Base-by-base conservation (phyloP, 2,329 filamentous ascomycete genomes). In the Penicillium sp. region DNA sequence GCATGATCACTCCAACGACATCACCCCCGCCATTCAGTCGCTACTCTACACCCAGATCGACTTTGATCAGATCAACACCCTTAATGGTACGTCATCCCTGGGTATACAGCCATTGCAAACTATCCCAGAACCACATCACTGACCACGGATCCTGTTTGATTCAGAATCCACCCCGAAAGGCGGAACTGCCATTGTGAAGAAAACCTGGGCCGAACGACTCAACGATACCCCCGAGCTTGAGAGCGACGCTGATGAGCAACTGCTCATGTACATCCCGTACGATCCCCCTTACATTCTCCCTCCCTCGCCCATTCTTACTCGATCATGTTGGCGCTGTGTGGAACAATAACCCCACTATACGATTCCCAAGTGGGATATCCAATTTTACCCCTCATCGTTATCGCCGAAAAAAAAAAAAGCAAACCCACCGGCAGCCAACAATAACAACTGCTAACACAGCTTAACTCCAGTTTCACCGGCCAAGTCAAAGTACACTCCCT, bases 401-500 rank as follows among this genome's bases (percentile, higher is more conserved):
- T 56, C 49, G 43, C n/a, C 26, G 53, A 26, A 51, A 49, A 13
- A 55, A 45, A 51, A 49, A 13, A 55, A 45, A 18, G 9, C 50
- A 46, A 43, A 52, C 31, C 53, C 48, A 52, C 58, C 23, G 11
- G 18, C 19, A 36, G 6, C 23, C 24, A n/a, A n/a, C n/a, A n/a
- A n/a, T n/a, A n/a, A n/a, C n/a, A n/a, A n/a, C n/a, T 52, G n/a
- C 37, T 42, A 23, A 24, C 37, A 26, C 13, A n/a, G 16, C 31
- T 9, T 5, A 14, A 19, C 21, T 16, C 28, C 60, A 95, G 91
- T 2, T 99, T 99, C 77, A 92, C 92, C 1, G 92, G 90, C 44
- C 92, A 97, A 75, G 86, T 97, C 56, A 96, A 95, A 69, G 86
- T 99, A 1, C 92, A 97, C 77, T 87, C 90, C 23, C 87, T 99